Evolutionary conservation across 164 flowering plant genomes (phyloP).

Genomic region (Vitis vinifera): DNA sequence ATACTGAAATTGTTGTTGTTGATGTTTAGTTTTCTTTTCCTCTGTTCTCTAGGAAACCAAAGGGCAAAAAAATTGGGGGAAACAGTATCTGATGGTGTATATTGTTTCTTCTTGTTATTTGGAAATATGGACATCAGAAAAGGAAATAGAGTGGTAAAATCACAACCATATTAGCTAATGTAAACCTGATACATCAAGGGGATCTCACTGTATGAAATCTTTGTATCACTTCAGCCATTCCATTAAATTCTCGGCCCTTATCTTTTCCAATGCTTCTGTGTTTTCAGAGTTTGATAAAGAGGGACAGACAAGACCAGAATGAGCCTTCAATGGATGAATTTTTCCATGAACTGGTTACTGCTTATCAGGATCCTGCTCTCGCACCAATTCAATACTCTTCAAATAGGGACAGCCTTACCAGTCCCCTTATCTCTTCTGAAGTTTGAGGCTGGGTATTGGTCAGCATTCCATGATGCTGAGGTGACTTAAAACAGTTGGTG

Average conservation of each 20-base stretch:
- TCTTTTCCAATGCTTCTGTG: slow-evolving; percentile 3
- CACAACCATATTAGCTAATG: no score
- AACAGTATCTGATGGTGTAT: no score
- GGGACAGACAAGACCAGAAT: slow-evolving; percentile 58
- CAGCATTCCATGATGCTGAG: not conserved
- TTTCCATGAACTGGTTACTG: slow-evolving; percentile 51
- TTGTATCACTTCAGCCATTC: not conserved
- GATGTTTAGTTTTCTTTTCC: not conserved
- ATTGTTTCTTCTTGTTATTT: no score
- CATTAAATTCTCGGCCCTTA: not conserved
- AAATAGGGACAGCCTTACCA: slow-evolving; percentile 27
- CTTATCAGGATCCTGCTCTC: slow-evolving; percentile 79
- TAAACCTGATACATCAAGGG: not conserved
- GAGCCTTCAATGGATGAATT: slow-evolving; percentile 60
- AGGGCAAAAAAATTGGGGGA: not conserved
- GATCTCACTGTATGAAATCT: not conserved
- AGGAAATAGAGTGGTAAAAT: no score
- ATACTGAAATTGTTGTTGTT: no score
- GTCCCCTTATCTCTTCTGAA: slow-evolving; percentile 59
- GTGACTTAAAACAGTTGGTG: not conserved
- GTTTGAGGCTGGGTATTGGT: slow-evolving; percentile 13
- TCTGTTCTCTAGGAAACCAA: not conserved
- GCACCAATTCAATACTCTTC: slow-evolving; percentile 43
- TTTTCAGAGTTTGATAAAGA: slow-evolving; percentile 61
- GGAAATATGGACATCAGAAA: no score